phyloP scores from a whole-genome alignment of 2,329 filamentous ascomycete genomes.

The Lachnellula willkommii region DNA sequence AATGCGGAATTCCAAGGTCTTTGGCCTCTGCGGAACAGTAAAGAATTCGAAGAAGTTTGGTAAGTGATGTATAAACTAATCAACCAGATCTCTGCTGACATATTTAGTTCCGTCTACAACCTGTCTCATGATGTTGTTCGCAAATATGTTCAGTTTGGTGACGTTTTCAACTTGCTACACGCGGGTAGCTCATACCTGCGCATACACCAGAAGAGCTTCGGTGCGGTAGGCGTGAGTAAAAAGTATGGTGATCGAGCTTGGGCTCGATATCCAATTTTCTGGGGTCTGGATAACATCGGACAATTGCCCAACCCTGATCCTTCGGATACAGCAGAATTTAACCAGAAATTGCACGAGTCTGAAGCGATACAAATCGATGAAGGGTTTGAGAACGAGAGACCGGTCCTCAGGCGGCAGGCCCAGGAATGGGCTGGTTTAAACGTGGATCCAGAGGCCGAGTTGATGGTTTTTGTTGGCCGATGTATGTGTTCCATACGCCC shows the following conservation, averaged over 20 bases:
- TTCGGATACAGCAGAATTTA: conserved; percentile 49
- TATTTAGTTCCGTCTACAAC: conserved; percentile 45
- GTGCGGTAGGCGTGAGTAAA: conserved; percentile 61
- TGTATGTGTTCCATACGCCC: conserved; percentile 47
- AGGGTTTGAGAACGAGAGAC: conserved; percentile 48
- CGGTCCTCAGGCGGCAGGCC: conserved; percentile 52
- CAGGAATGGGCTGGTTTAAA: conserved; percentile 64
- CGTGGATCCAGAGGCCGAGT: conserved; percentile 54
- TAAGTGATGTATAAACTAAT: conserved; percentile 29
- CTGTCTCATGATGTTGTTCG: conserved; percentile 50
- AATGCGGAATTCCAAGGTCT: conserved; percentile 66
- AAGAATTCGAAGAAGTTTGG: conserved; percentile 59
- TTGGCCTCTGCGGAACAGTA: conserved; percentile 60
- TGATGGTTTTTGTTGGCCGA: conserved; percentile 63
- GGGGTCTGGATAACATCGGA: conserved; percentile 62
- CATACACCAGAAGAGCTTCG: conserved; percentile 62
- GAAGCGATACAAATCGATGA: conserved; percentile 42
- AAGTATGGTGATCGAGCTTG: conserved; percentile 64
- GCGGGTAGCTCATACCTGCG: conserved; percentile 58
- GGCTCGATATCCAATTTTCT: conserved; percentile 64
- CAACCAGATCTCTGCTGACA: no score
- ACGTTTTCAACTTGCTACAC: conserved; percentile 64
- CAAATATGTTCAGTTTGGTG: conserved; percentile 61
- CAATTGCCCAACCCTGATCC: conserved; percentile 63
- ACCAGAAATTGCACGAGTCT: conserved; percentile 47